Evolutionary conservation across 805 yeast genomes (phyloP).

Genomic region (Jamesozyma jinghongensis): DNA sequence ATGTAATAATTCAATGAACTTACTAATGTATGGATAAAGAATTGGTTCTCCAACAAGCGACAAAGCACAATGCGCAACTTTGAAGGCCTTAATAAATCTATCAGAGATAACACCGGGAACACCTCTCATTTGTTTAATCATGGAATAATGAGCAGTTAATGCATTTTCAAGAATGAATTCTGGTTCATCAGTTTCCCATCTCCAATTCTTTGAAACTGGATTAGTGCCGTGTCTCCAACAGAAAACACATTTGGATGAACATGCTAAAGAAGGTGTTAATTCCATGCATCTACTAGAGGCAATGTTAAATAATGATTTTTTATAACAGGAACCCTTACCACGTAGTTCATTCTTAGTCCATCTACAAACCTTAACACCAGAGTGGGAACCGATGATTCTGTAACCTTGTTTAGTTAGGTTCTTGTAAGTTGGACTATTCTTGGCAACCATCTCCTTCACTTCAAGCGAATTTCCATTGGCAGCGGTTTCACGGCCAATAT

Average conservation of each 20-base stretch:
- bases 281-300: slow-evolving; percentile 91
- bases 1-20: slow-evolving; percentile 73
- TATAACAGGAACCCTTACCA: slow-evolving; percentile 91
- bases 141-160: slow-evolving; percentile 77
- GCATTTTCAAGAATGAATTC: slow-evolving; percentile 80
- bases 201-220: slow-evolving; percentile 93
- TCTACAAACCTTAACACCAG: slow-evolving; percentile 90
- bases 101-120: slow-evolving; percentile 91
- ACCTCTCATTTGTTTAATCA: slow-evolving; percentile 90
- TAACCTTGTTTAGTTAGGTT: slow-evolving; percentile 89
- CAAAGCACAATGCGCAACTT: slow-evolving; percentile 83
- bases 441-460: slow-evolving; percentile 78
- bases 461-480: slow-evolving; percentile 19
- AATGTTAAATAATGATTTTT: slow-evolving; percentile 86
- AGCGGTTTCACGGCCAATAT: slow-evolving; percentile 46
- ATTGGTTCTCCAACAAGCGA: slow-evolving; percentile 94
- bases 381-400: slow-evolving; percentile 85
- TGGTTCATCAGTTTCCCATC: slow-evolving; percentile 93
- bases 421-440: slow-evolving; percentile 79
- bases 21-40: slow-evolving; percentile 84
- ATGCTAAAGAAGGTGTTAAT: slow-evolving; percentile 85
- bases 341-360: slow-evolving; percentile 94
- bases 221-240: slow-evolving; percentile 98
- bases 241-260: slow-evolving; percentile 91
- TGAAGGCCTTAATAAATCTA: slow-evolving; percentile 83